Evolutionary conservation across 768 basidiomycete species (phyloP), one percentile per base, ranked within the genome.

Genomic region (Rhodotorula kratochvilovae): DNA sequence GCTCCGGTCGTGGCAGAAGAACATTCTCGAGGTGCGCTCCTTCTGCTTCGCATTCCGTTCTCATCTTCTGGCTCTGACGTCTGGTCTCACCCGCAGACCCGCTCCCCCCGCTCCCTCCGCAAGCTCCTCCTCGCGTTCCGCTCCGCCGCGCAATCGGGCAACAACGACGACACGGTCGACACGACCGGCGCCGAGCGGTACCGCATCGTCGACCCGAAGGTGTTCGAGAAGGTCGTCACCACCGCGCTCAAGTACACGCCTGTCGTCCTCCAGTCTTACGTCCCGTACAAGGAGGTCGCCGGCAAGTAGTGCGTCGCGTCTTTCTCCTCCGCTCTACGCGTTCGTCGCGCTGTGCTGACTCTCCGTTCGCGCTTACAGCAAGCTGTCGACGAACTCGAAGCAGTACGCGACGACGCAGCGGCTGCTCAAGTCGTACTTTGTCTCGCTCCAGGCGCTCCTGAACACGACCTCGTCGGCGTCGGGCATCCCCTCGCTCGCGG

Each of bases 141-240:
- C 63, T 87, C 92, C 12, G 95, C 93, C 10, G 90, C 86, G 0
- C 87, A 91, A 78, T 88, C 92, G 86, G 92, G 96, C 77, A 90
- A 92, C 72, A 91, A 92, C 16, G 85, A 87, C 58, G 87, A 88
- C 66, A 87, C 88, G 63, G 82, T 75, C 27, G 76, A 79, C n/a
- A 74, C 77, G 27, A 66, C 10, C 33, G 68, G 59, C 10, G 77
- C 70, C 8, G 79, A 86, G 46, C 83, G 89, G 13, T 98, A 91
- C 89, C 86, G 85, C 61, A 92, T 98, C 63, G 89, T 95, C 76
- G 90, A 83, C 78, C 84, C 93, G 1, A 82, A 85, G 62, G 93
- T 97, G n/a, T 98, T 94, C 82, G 89, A 89, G 83, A 96, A 97
- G 82, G 85, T 98, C 31, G 84, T 99, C 55, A 86, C 86, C 19